Evolutionary conservation across 352 stramenopile genomes (phyloP).

Genomic region (Plasmopara muralis): DNA sequence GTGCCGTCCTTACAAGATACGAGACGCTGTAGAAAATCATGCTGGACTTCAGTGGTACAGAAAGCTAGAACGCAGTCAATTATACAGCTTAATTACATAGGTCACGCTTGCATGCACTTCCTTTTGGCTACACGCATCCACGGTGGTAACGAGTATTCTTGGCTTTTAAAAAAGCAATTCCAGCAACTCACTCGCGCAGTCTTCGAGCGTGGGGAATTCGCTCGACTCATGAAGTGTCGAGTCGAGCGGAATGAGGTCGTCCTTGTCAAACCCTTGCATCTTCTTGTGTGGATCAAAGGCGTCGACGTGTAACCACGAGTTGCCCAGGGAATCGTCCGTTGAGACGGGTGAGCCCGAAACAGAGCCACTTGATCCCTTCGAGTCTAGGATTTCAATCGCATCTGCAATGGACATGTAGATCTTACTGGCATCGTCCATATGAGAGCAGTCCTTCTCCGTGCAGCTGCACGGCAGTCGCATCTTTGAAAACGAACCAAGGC

Average conservation of each 20-base stretch:
- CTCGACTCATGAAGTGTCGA: constrained; percentile 32
- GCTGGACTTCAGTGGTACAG: constrained; percentile 29
- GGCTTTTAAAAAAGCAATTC: constrained; percentile 50
- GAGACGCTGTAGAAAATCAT: constrained; percentile 5
- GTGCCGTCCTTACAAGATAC: constrained; percentile 1
- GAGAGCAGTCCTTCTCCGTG: constrained; percentile 25
- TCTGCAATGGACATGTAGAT: constrained; percentile 44
- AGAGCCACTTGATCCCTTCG: constrained; percentile 9
- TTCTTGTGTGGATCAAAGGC: constrained; percentile 14
- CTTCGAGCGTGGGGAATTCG: constrained; percentile 48
- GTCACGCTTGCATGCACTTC: constrained; percentile 8
- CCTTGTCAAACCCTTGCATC: constrained; percentile 13
- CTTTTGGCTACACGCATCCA: constrained; percentile 15
- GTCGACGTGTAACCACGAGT: constrained; percentile 15
- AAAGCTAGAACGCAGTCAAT: constrained; percentile 19
- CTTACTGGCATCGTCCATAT: constrained; percentile 29
- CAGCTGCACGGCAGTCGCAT: constrained; percentile 27
- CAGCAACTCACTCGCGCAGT: constrained; percentile 58
- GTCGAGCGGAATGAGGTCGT: constrained; percentile 25
- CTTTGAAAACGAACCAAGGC: constrained; percentile 28
- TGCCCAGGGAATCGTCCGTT: constrained; percentile 17
- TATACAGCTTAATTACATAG: constrained; percentile 29
- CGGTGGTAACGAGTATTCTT: not conserved
- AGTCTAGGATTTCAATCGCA: constrained; percentile 37
- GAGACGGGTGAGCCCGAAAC: constrained; percentile 20